Percentiles rank a stretch among this genome's conserved stretches.
Conservation (phyloP, 2,329 filamentous ascomycete genomes). For the Trichoderma koningiopsis region DNA sequence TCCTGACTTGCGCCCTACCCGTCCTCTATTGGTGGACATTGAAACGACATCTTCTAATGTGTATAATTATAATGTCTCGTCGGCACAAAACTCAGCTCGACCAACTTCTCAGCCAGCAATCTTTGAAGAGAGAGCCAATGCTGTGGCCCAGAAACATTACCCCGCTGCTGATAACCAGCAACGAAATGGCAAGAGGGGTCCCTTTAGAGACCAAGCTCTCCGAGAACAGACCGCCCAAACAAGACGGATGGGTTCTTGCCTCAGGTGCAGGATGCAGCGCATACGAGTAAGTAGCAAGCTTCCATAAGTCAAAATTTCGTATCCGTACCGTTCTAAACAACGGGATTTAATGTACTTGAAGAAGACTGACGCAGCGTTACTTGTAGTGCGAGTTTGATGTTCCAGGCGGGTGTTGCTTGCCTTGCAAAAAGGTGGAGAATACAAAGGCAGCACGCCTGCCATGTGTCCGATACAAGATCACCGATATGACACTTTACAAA, state of each 20-base stretch:
- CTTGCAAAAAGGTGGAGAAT: conserved; percentile 55
- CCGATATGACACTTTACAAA: conserved; percentile 60
- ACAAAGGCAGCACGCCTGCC: conserved; percentile 57
- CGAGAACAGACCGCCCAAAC: conserved; percentile 59
- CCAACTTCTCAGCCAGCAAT: conserved; percentile 16
- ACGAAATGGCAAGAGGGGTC: conserved; percentile 48
- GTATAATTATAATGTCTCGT: conserved; percentile 29
- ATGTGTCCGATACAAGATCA: conserved; percentile 63
- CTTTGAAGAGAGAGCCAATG: conserved; percentile 30
- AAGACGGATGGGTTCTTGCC: conserved; percentile 60
- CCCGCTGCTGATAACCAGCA: conserved; percentile 37
- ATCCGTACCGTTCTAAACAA: not conserved
- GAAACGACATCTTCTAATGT: conserved; percentile 5
- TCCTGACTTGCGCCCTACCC: not conserved
- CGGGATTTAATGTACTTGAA: not conserved
- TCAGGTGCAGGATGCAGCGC: conserved; percentile 63
- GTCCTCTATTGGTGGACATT: conserved; percentile 8
- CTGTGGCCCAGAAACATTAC: conserved; percentile 31
- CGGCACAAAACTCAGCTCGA: conserved; percentile 12
- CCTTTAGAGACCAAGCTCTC: conserved; percentile 55
- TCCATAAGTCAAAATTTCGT: no score
- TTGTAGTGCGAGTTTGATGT: conserved; percentile 55
- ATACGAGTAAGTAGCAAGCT: conserved; percentile 54
- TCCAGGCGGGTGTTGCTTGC: conserved; percentile 52
- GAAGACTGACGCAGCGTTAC: not conserved